These are phyloP conservation scores for Logfia minima DNA, from an alignment of 129 eudicot genomes.

Conservation along the genomic window DNA sequence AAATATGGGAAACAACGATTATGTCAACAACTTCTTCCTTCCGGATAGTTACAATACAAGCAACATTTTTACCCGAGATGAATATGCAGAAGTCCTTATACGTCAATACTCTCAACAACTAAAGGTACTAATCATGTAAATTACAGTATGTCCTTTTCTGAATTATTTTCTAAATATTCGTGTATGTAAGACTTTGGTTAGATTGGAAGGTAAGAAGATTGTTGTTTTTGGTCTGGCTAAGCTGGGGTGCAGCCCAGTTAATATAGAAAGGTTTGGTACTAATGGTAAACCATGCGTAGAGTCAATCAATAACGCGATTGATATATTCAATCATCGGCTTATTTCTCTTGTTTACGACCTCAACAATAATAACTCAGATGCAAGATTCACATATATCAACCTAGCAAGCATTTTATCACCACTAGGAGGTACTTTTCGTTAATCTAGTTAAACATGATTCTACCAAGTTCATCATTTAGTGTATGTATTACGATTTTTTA, in stretches of 20 bases:
- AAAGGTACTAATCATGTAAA: conserved; percentile 3
- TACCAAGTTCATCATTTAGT: too few species aligned
- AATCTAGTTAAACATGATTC: too few species aligned
- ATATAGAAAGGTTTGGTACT: conserved; percentile 9
- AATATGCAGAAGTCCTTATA: conserved; percentile 34
- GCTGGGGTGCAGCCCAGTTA: conserved; percentile 45
- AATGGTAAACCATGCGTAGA: conserved; percentile 31
- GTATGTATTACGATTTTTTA: too few species aligned
- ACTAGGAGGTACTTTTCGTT: conserved; percentile 22
- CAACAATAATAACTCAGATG: conserved; percentile 28
- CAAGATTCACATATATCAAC: conserved; percentile 39
- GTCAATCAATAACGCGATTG: conserved; percentile 15
- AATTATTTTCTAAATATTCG: neutral
- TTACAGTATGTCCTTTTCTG: too few species aligned
- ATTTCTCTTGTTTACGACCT: conserved; percentile 39
- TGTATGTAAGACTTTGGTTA: conserved; percentile 36
- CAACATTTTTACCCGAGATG: conserved; percentile 25
- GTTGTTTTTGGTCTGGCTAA: conserved; percentile 39
- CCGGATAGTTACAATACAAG: conserved; percentile 30
- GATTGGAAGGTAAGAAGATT: conserved; percentile 47
- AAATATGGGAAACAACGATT: conserved; percentile 52
- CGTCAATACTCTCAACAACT: conserved; percentile 36
- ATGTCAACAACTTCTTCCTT: conserved; percentile 41
- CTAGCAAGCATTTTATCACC: conserved; percentile 38
- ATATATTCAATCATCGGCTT: conserved; percentile 43